Percentiles rank a stretch among this genome's conserved stretches.
phyloP scores from a whole-genome alignment of 345 rosid genomes.

The Rubroshorea leprosula region DNA sequence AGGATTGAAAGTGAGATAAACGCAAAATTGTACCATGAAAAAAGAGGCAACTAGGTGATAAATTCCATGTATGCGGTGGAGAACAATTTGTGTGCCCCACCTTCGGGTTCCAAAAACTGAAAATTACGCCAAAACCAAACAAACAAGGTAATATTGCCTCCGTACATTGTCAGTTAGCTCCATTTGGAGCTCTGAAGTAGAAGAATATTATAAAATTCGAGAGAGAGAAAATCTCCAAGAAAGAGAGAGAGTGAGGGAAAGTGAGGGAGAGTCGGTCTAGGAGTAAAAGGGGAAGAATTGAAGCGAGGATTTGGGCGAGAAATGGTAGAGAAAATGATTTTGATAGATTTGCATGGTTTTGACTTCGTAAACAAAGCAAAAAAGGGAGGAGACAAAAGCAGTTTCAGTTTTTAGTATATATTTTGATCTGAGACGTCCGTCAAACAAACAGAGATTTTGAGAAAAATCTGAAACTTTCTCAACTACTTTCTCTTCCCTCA shows the following conservation, averaged over 20 bases:
- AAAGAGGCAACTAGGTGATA: too few relatives aligned
- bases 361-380: slow-evolving; percentile 9
- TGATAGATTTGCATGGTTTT: slow-evolving; percentile 27
- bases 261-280: slow-evolving; percentile 28
- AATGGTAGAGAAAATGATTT: slow-evolving; percentile 17
- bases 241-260: too few relatives aligned
- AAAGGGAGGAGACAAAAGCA: too few relatives aligned
- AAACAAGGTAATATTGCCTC: slow-evolving; percentile 17
- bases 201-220: background rate
- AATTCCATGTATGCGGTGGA: slow-evolving; percentile 15
- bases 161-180: slow-evolving; percentile 10
- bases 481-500: too few relatives aligned
- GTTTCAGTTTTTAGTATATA: background rate
- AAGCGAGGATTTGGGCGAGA: slow-evolving; percentile 47
- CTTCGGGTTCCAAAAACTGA: slow-evolving; percentile 8
- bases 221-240: too few relatives aligned
- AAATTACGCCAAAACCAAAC: slow-evolving; percentile 1
- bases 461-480: slow-evolving; percentile 27
- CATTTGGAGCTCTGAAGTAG: slow-evolving; percentile 5
- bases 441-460: slow-evolving; percentile 34
- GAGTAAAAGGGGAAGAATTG: slow-evolving; percentile 30
- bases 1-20: background rate
- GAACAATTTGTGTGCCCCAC: slow-evolving; percentile 8
- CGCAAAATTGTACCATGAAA: too few relatives aligned
- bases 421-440: slow-evolving; percentile 16